Conservation (phyloP, 2,329 filamentous ascomycete species). For the Boeremia lycopersici region DNA sequence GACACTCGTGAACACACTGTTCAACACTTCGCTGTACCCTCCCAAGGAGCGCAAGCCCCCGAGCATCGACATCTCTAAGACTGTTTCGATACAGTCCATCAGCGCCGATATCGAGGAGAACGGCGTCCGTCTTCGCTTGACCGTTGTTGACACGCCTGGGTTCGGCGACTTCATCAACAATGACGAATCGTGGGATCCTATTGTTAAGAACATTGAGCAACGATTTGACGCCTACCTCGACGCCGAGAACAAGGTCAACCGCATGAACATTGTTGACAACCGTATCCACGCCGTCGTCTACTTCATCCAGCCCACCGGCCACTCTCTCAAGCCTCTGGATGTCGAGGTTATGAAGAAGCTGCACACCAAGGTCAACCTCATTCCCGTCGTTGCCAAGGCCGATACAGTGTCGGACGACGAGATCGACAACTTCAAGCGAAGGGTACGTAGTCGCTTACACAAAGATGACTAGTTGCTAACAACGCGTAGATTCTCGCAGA, state of each 20-base stretch:
- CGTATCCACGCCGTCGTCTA: slow-evolving; percentile 98
- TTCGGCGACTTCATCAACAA: slow-evolving; percentile 99
- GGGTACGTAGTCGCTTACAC: slow-evolving; percentile 66
- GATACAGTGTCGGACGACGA: slow-evolving; percentile 98
- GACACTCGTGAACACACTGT: slow-evolving; percentile 97
- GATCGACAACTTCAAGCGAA: slow-evolving; percentile 90
- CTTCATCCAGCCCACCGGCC: slow-evolving; percentile 98
- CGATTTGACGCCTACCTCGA: slow-evolving; percentile 98
- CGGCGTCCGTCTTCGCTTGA: slow-evolving; percentile 92
- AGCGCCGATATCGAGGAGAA: slow-evolving; percentile 87
- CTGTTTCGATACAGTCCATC: slow-evolving; percentile 60
- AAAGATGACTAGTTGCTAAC: slow-evolving; percentile 17
- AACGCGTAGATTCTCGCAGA: slow-evolving; percentile 82
- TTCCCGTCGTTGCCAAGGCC: slow-evolving; percentile 97
- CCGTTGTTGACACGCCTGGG: slow-evolving; percentile 95
- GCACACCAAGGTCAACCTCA: slow-evolving; percentile 99
- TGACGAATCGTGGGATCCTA: slow-evolving; percentile 98
- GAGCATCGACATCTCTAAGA: slow-evolving; percentile 96
- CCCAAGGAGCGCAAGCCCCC: slow-evolving; percentile 98
- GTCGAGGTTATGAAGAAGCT: slow-evolving; percentile 99
- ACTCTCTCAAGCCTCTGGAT: slow-evolving; percentile 97
- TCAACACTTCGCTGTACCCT: slow-evolving; percentile 99
- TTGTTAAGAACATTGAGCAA: slow-evolving; percentile 99
- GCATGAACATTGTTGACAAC: slow-evolving; percentile 99
- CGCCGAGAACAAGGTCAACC: slow-evolving; percentile 99